Conservation (phyloP, 1,284 basidiomycete species). For the Nidula niveotomentosa region DNA sequence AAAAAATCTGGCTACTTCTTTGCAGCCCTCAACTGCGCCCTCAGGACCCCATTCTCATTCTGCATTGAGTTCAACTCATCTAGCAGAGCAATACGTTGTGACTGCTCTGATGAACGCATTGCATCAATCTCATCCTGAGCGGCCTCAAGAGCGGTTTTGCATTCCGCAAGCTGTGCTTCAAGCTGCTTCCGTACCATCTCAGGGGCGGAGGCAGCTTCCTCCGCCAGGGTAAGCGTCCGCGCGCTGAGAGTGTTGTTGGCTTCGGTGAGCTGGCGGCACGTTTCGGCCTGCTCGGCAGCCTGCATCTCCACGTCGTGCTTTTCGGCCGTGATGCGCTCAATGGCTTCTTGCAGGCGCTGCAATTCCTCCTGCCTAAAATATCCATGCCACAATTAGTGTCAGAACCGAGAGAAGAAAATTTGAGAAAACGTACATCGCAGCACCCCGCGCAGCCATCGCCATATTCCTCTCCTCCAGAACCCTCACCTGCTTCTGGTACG, state of each 20-base stretch:
- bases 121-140: conserved; percentile 53
- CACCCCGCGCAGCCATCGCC: conserved; percentile 46
- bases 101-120: conserved; percentile 66
- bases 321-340: conserved; percentile 61
- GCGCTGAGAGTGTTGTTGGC: conserved; percentile 78
- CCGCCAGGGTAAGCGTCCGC: conserved; percentile 69
- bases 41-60: conserved; percentile 69
- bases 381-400: conserved; percentile 3
- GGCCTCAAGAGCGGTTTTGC: conserved; percentile 40
- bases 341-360: conserved; percentile 54
- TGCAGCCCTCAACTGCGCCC: conserved; percentile 63
- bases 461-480: conserved; percentile 75
- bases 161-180: conserved; percentile 49
- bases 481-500: conserved; percentile 85
- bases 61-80: conserved; percentile 81
- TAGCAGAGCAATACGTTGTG: conserved; percentile 67
- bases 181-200: conserved; percentile 58
- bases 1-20: conserved; percentile 36
- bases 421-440: conserved; percentile 51
- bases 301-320: conserved; percentile 72
- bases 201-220: conserved; percentile 67
- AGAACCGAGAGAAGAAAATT: background rate
- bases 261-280: conserved; percentile 67
- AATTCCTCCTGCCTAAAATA: conserved; percentile 67
- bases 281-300: conserved; percentile 71